Percentiles rank a stretch among this genome's conserved stretches.
These are phyloP conservation scores for Hansenula lynferdii DNA, from an alignment of 1,139 yeast genomes.

Conservation along the genomic window DNA sequence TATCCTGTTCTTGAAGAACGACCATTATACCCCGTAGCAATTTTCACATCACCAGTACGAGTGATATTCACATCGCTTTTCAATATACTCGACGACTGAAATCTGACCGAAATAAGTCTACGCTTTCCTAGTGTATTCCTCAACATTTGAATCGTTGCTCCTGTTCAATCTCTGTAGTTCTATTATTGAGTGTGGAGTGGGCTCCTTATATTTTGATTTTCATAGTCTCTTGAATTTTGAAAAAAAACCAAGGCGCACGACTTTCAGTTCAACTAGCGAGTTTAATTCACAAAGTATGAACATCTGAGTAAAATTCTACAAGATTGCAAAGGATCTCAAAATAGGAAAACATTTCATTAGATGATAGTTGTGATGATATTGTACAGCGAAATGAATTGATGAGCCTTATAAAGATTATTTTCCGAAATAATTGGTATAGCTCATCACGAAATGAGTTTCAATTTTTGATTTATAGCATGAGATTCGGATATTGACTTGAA, in stretches of 20 bases:
- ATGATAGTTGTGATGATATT: background rate
- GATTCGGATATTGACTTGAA: no score
- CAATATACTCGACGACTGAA: conserved; percentile 20
- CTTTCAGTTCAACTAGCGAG: no score
- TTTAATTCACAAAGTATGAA: no score
- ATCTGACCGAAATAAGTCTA: conserved; percentile 10
- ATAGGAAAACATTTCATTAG: background rate
- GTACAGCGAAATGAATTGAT: background rate
- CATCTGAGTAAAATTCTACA: background rate
- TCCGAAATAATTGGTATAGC: background rate
- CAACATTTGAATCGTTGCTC: background rate
- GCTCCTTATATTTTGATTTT: no score
- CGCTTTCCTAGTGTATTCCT: background rate
- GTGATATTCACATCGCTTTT: conserved; percentile 70
- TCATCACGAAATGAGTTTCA: no score
- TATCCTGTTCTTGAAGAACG: conserved; percentile 87
- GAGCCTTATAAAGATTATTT: background rate
- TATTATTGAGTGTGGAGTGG: background rate
- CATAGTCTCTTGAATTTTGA: no score
- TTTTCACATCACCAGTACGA: conserved; percentile 66
- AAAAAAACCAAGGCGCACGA: no score
- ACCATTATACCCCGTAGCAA: conserved; percentile 74
- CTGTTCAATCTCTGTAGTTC: background rate
- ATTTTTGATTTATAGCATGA: no score
- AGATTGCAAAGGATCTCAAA: no score